Percentiles rank a stretch among this genome's conserved stretches.
Evolutionary conservation across 306 rosid genomes (phyloP).

Genomic region (Abrus precatorius): DNA sequence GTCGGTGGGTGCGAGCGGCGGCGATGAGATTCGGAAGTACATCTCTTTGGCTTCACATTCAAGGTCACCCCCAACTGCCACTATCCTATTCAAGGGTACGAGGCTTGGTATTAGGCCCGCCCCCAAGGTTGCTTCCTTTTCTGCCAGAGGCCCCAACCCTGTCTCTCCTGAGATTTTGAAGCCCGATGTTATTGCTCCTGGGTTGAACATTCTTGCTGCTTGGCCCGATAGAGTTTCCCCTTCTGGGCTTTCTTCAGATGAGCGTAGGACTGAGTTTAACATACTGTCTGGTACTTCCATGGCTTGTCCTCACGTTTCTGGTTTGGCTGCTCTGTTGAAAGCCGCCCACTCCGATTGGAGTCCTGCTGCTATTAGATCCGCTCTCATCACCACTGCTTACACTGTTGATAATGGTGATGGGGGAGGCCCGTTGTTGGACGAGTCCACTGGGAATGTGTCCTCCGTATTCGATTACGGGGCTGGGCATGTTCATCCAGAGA

Average conservation of each 20-base stretch:
- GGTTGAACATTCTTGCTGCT: slow-evolving; percentile 89
- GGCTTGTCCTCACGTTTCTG: slow-evolving; percentile 95
- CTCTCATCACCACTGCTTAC: slow-evolving; percentile 84
- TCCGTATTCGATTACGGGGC: slow-evolving; percentile 76
- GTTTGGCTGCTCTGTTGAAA: slow-evolving; percentile 78
- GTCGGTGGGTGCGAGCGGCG: slow-evolving; percentile 69
- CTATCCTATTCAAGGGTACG: slow-evolving; percentile 78
- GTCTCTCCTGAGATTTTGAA: slow-evolving; percentile 79
- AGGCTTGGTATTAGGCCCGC: slow-evolving; percentile 73
- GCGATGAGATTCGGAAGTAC: slow-evolving; percentile 69
- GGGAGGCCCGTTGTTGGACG: slow-evolving; percentile 73
- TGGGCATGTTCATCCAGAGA: slow-evolving; percentile 84
- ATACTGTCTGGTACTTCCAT: slow-evolving; percentile 88
- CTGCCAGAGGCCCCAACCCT: slow-evolving; percentile 88
- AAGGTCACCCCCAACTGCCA: slow-evolving; percentile 61
- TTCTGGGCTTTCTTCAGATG: slow-evolving; percentile 69
- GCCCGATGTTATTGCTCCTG: slow-evolving; percentile 85
- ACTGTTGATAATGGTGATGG: slow-evolving; percentile 66
- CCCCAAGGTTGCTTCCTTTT: slow-evolving; percentile 88
- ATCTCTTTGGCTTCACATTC: slow-evolving; percentile 52
- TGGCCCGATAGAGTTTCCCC: slow-evolving; percentile 81
- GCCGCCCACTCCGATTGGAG: slow-evolving; percentile 89
- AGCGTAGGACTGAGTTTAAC: slow-evolving; percentile 73
- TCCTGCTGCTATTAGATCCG: slow-evolving; percentile 83
- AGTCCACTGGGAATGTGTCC: slow-evolving; percentile 80